phyloP scores from a whole-genome alignment of 2,329 filamentous ascomycete species.

The Apiospora koreana region DNA sequence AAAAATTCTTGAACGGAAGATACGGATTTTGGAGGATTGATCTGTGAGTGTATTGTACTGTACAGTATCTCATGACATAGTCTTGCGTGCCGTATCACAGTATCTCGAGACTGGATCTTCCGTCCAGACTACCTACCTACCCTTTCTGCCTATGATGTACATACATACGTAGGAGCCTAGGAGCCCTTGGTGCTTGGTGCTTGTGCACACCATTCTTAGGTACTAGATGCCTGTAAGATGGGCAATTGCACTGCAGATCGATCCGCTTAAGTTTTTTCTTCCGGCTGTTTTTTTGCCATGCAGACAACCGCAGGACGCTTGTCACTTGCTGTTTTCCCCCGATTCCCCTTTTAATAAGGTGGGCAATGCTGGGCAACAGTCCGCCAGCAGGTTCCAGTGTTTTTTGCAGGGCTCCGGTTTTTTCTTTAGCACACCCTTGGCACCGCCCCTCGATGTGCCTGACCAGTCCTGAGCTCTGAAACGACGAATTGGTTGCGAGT shows the following conservation, averaged over 20 bases:
- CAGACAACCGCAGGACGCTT: not conserved
- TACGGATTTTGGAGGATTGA: not conserved
- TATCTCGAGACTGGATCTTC: too few relatives aligned
- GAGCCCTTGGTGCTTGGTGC: too few relatives aligned
- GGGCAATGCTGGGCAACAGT: not conserved
- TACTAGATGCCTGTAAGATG: not conserved
- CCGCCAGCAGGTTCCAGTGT: not conserved
- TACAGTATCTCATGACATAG: too few relatives aligned
- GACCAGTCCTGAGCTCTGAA: constrained; percentile 9
- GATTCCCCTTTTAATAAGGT: constrained; percentile 9
- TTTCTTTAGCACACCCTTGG: not conserved
- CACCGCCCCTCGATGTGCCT: constrained; percentile 7
- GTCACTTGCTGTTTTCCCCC: not conserved
- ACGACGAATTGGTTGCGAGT: not conserved
- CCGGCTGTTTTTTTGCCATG: not conserved
- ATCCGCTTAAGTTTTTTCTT: constrained; percentile 4
- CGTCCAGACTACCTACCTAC: too few relatives aligned
- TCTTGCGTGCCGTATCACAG: too few relatives aligned
- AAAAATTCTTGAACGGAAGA: not conserved
- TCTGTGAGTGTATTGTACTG: too few relatives aligned
- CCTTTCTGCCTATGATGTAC: not conserved
- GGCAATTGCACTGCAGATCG: constrained; percentile 9
- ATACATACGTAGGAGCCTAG: not conserved
- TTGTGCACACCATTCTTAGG: not conserved
- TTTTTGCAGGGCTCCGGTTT: not conserved